A percentile compares a stretch with the other conserved stretches of the same genome.
Evolutionary conservation across 176 grass and related monocot genomes (phyloP).

Genomic region (Carex myosuroides): DNA sequence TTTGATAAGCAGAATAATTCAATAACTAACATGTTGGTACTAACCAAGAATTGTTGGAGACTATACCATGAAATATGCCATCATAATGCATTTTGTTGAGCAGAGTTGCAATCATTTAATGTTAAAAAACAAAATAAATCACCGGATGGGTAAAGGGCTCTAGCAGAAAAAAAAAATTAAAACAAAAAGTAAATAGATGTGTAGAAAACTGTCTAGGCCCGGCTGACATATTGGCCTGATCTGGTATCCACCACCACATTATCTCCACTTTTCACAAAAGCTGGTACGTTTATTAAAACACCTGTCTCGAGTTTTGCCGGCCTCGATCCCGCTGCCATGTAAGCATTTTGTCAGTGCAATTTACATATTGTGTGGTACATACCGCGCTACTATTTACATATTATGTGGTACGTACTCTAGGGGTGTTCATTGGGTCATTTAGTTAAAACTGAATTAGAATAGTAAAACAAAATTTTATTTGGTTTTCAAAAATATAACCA

Average conservation of each 20-base stretch:
- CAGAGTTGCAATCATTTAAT: neutral
- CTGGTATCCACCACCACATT: constrained; percentile 74
- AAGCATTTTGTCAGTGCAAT: neutral
- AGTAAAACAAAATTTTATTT: no score
- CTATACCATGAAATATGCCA: neutral
- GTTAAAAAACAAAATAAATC: neutral
- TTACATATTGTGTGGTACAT: neutral
- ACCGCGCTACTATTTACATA: neutral
- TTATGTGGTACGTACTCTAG: neutral
- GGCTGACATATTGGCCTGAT: constrained; percentile 76
- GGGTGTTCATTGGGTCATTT: no score
- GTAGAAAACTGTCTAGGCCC: constrained; percentile 42
- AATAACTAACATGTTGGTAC: neutral
- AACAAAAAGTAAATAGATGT: neutral
- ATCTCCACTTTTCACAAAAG: constrained; percentile 65
- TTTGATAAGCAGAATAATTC: neutral
- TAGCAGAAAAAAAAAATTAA: neutral
- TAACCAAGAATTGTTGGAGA: neutral
- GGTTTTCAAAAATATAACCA: no score
- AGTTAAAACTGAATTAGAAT: no score
- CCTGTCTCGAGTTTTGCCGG: constrained; percentile 85
- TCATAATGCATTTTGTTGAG: neutral
- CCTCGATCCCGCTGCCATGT: constrained; percentile 73
- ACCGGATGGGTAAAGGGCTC: neutral
- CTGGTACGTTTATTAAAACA: constrained; percentile 66